A percentile compares a stretch with the other conserved stretches of the same genome.
Conservation (phyloP, 2,329 filamentous ascomycete genomes). For the Penicillium sp. region DNA sequence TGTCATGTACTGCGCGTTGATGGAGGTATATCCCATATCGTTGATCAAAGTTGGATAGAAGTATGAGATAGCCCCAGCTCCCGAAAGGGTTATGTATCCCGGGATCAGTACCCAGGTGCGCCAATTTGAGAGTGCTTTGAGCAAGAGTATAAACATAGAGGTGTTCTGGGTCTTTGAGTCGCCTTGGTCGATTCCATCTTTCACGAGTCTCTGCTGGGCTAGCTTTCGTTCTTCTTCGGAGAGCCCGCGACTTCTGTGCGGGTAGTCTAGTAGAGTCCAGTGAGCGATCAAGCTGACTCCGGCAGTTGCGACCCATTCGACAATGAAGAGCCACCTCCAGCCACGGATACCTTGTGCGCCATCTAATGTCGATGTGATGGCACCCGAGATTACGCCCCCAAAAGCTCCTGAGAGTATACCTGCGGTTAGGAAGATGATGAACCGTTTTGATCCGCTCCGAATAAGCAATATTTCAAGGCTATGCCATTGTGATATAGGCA, state of each 20-base stretch:
- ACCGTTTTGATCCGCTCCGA: not conserved
- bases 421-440: conserved; percentile 5
- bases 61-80: conserved; percentile 4
- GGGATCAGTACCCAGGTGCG: conserved; percentile 4
- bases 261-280: conserved; percentile 5
- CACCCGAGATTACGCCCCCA: conserved; percentile 3
- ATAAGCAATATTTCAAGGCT: not conserved
- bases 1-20: conserved; percentile 7
- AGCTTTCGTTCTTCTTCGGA: not conserved
- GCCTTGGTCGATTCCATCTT: not conserved
- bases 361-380: conserved; percentile 4
- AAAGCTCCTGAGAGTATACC: conserved; percentile 6
- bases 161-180: not conserved
- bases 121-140: not conserved
- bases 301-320: conserved; percentile 5
- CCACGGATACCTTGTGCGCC: conserved; percentile 1
- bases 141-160: not conserved
- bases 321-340: conserved; percentile 11
- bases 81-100: conserved; percentile 2
- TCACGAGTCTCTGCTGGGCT: conserved; percentile 1
- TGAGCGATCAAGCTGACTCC: not conserved
- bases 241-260: not conserved
- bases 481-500: not conserved
- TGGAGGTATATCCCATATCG: conserved; percentile 1
- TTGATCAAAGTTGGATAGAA: not conserved